Evolutionary conservation across 805 yeast species (phyloP), one percentile per base, ranked within the genome.

Genomic region (Kregervanrija pseudodelftensis): DNA sequence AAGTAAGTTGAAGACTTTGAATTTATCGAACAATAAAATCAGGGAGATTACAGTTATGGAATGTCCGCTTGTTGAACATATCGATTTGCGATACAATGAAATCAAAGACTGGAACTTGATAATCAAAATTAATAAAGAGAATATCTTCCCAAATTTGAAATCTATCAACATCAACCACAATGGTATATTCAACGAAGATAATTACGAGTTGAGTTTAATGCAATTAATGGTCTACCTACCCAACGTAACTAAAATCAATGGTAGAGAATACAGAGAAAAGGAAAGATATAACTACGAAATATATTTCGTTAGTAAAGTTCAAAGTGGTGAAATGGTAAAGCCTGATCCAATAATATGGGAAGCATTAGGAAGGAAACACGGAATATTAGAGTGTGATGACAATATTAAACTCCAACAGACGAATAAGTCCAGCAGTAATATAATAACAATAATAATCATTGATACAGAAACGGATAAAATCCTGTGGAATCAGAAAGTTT

Each of bases 261-360:
- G 95, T 1, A 70, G 79, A 0, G 41, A 33, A 0, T 63, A 86
- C 8, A 56, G 7, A 22, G 28, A 22, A 22, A 22, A 22, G 28
- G 28, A 80, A 40, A 67, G 88, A 13, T 51, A 47, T 5, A 84
- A 81, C 50, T 82, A 85, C 1, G 95, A 88, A 58, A 57, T 85
- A 4, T 86, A 74, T 56, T 79, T 84, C 48, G 65, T 84, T 30
- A 69, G 79, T 5, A 70, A 70, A 48, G 76, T 84, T 0, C 41
- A 36, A 51, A 62, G 13, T 11, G 33, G 33, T 12, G 33, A 32
- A 32, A n/a, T 12, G 8, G 33, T 5, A 32, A n/a, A 32, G 36
- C 33, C 44, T 2, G 45, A 45, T 17, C 28, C 51, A 3, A n/a
- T 32, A 14, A 56, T 74, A 30, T 81, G 84, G 83, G 37, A 41